Evolutionary conservation across 306 rosid genomes (phyloP), one percentile per base, ranked within the genome.

Genomic region (Mimosa bimucronata): DNA sequence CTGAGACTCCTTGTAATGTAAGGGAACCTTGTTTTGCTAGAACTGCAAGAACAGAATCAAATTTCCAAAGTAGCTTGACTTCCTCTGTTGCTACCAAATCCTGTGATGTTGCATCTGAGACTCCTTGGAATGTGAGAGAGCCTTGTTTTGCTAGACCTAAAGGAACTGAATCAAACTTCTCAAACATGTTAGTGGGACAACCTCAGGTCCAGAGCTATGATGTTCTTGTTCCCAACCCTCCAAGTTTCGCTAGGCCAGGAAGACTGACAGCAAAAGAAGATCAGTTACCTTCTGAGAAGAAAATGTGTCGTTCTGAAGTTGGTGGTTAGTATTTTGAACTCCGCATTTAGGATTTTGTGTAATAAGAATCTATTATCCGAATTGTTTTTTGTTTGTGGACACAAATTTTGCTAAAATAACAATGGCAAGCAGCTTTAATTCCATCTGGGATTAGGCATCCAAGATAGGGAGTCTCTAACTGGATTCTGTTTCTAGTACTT

Each of bases 111-210:
- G 71, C 81, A 87, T 80, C 72, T 76, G 86, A 88, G 79, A 67
- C 75, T 58, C 53, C 70, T 46, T 80, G 67, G 64, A 84, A 78
- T 64, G 72, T 58, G 53, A 88, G 88, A 80, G 64, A 80, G 76
- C 94, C 97, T 62, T 83, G 90, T 77, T 93, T 83, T 83, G 89
- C 94, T 48, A 88, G 87, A 85, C 88, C 88, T 69, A 72, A 78
- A 64, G 66, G 31, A 71, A 58, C 37, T 14, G 85, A 74, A 23
- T 71, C 76, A 61, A 72, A 40, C 31, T 38, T 69, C 45, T 65
- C 82, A 34, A 81, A 80, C 45, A 7, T 69, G 66, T 85, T 86
- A 80, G 3, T 80, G 34, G 48, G 55, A 21, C 89, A 73, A 80
- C 80, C 86, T 58, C 15, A 69, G 79, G 67, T 72, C 31, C 84